Percentiles rank a stretch among this genome's conserved stretches.
Conservation (phyloP, 805 yeast species). For the Schwanniomyces yamadae region DNA sequence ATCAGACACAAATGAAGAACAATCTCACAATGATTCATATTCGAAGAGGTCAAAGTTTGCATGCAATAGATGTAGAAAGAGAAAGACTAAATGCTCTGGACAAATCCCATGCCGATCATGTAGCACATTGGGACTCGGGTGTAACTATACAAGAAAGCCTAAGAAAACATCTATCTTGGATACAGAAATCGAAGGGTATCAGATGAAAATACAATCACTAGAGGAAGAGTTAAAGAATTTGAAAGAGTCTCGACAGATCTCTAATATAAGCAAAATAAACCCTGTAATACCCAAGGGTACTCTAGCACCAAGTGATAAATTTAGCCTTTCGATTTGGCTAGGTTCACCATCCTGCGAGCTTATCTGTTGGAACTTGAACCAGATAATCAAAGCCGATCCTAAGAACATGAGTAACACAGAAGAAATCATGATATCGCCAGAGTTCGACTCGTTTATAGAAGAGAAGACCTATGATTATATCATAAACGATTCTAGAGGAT, state of each 20-base stretch:
- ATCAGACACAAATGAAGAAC: neutral
- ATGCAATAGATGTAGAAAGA: conserved; percentile 22
- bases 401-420: conserved; percentile 2
- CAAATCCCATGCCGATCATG: conserved; percentile 23
- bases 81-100: conserved; percentile 30
- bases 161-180: conserved; percentile 16
- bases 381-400: conserved; percentile 10
- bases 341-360: conserved; percentile 26
- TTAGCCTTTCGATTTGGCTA: conserved; percentile 19
- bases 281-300: neutral
- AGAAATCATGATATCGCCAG: conserved; percentile 20
- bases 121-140: conserved; percentile 10
- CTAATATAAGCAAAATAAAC: neutral
- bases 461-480: conserved; percentile 20
- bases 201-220: conserved; percentile 13
- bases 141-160: conserved; percentile 22
- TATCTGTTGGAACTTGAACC: conserved; percentile 23
- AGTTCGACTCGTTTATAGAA: conserved; percentile 22
- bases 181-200: conserved; percentile 21
- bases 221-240: conserved; percentile 7
- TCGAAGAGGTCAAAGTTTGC: conserved; percentile 18
- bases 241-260: conserved; percentile 1
- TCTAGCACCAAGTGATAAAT: conserved; percentile 4
- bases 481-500: neutral
- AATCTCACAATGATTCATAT: too few species aligned